phyloP scores from a whole-genome alignment of 805 yeast species.

The Yamadazyma laniorum region DNA sequence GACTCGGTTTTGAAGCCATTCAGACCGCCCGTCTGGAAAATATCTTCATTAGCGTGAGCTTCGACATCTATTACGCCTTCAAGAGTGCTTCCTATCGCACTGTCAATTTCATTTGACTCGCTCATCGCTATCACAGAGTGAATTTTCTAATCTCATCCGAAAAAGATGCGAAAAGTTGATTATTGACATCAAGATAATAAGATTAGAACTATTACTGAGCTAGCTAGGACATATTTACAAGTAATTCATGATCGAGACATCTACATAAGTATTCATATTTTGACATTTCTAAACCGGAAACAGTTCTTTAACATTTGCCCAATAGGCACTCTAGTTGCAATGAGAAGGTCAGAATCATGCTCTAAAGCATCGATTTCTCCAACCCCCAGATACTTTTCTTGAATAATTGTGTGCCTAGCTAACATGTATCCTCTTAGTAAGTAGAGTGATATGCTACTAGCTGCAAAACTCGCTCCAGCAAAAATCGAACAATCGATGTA shows the following conservation, averaged over 20 bases:
- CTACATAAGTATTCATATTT: slow-evolving; percentile 3
- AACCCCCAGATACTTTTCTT: neutral
- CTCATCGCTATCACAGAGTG: neutral
- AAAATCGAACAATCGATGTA: slow-evolving; percentile 56
- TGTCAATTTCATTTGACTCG: neutral
- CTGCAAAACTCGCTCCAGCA: slow-evolving; percentile 55
- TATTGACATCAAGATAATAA: no score
- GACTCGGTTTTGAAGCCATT: neutral
- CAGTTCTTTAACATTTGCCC: neutral
- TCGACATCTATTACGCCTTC: neutral
- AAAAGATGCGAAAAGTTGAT: no score
- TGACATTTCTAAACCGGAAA: slow-evolving; percentile 5
- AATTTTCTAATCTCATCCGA: neutral
- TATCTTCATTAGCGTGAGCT: neutral
- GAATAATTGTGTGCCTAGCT: slow-evolving; percentile 39
- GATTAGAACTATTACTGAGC: no score
- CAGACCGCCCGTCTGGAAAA: neutral
- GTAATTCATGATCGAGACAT: no score
- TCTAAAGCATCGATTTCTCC: neutral
- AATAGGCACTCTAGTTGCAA: slow-evolving; percentile 1
- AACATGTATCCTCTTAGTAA: slow-evolving; percentile 55
- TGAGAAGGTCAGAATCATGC: slow-evolving; percentile 1
- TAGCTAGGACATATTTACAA: no score
- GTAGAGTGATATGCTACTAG: slow-evolving; percentile 41
- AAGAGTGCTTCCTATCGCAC: neutral